Percentiles rank a stretch among this genome's conserved stretches.
Evolutionary conservation across 2,329 filamentous ascomycete species (phyloP).

Genomic region (Pezicula radicicola): DNA sequence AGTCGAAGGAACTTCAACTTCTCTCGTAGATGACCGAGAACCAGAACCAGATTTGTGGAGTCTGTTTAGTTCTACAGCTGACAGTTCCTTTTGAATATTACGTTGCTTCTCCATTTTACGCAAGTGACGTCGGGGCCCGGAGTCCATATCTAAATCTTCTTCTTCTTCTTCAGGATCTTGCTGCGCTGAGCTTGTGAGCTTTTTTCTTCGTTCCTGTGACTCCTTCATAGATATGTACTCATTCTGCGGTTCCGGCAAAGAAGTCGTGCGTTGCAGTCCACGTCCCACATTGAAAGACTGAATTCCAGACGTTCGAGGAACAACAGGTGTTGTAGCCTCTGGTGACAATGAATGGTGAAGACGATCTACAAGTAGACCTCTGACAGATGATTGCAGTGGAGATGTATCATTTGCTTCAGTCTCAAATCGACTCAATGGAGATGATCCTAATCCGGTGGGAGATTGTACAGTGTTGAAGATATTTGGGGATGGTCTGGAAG

Average conservation of each 20-base stretch:
- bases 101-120: slow-evolving; percentile 5
- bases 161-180: slow-evolving; percentile 4
- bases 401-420: slow-evolving; percentile 1
- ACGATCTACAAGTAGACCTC: slow-evolving; percentile 4
- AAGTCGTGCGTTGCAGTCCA: background rate
- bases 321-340: slow-evolving; percentile 1
- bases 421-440: slow-evolving; percentile 15
- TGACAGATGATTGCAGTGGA: slow-evolving; percentile 14
- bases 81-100: slow-evolving; percentile 13
- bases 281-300: slow-evolving; percentile 15
- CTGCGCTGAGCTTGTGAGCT: background rate
- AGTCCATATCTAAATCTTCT: slow-evolving; percentile 20
- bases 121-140: slow-evolving; percentile 3
- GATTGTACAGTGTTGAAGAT: slow-evolving; percentile 19
- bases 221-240: slow-evolving; percentile 24
- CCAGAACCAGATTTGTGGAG: background rate
- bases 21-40: background rate
- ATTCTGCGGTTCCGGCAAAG: slow-evolving; percentile 13
- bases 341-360: slow-evolving; percentile 5
- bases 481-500: slow-evolving; percentile 26
- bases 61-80: slow-evolving; percentile 7
- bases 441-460: slow-evolving; percentile 13
- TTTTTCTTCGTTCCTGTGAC: slow-evolving; percentile 22
- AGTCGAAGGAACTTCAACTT: slow-evolving; percentile 22
- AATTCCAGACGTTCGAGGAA: slow-evolving; percentile 1